These are phyloP conservation scores for Xylaria acuta DNA, from an alignment of 495 filamentous ascomycete genomes.

Conservation along the genomic window DNA sequence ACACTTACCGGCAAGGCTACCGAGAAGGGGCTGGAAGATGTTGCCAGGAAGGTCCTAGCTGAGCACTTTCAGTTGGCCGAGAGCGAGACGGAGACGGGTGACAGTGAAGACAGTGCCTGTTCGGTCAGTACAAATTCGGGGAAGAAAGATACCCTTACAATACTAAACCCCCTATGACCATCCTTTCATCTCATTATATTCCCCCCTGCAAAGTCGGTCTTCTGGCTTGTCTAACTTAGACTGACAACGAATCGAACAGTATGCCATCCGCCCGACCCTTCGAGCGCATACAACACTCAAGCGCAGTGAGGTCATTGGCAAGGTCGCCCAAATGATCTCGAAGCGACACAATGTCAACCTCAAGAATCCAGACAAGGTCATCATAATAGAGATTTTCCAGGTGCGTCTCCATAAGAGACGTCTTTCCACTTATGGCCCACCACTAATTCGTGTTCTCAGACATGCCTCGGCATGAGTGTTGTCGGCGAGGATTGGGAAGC, in stretches of 20 bases:
- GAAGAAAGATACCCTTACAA: not conserved
- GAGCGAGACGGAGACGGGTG: constrained; percentile 24
- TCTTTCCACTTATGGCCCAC: not conserved
- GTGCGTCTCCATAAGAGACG: constrained; percentile 53
- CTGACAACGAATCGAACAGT: constrained; percentile 57
- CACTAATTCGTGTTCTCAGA: constrained; percentile 35
- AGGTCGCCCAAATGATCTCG: constrained; percentile 66
- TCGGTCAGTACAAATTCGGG: constrained; percentile 16
- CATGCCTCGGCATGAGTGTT: constrained; percentile 54
- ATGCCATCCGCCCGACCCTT: constrained; percentile 85
- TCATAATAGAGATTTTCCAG: constrained; percentile 88
- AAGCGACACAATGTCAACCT: constrained; percentile 82
- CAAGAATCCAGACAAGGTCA: constrained; percentile 78
- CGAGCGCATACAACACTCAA: constrained; percentile 79
- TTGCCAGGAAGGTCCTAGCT: constrained; percentile 72
- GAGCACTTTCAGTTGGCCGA: constrained; percentile 70
- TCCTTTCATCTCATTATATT: not conserved
- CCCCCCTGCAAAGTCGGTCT: not conserved
- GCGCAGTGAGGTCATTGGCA: constrained; percentile 77
- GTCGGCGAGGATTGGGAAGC: constrained; percentile 59
- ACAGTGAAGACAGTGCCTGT: constrained; percentile 19
- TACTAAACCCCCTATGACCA: not conserved
- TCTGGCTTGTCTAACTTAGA: not conserved
- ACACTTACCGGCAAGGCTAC: constrained; percentile 77
- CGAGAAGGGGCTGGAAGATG: constrained; percentile 72